phyloP scores from a whole-genome alignment of 2,329 filamentous ascomycete species.

The Trichoderma koningii region DNA sequence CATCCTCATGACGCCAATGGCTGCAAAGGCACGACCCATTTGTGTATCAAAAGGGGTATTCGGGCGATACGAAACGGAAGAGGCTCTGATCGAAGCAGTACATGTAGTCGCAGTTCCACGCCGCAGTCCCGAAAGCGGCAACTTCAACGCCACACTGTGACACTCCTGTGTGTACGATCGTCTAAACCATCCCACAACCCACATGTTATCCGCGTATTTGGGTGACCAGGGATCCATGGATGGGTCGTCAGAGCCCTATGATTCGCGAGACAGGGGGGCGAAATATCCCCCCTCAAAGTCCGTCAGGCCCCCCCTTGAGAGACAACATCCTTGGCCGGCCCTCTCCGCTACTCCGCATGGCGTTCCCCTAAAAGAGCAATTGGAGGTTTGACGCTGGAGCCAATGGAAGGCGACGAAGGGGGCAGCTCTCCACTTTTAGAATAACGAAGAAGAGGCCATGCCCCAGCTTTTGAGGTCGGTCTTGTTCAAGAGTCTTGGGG shows the following conservation, averaged over 20 bases:
- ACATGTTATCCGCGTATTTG: conserved; percentile 10
- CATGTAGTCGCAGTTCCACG: neutral
- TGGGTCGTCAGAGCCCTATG: neutral
- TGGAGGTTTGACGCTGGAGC: neutral
- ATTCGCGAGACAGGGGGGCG: conserved; percentile 3
- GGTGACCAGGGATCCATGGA: neutral
- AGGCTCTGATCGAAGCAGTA: too few species aligned
- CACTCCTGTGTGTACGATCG: neutral
- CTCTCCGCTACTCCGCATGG: conserved; percentile 20
- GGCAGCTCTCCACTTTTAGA: conserved; percentile 6
- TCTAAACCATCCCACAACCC: conserved; percentile 3
- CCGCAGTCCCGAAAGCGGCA: neutral
- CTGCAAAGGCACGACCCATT: too few species aligned
- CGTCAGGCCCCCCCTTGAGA: neutral
- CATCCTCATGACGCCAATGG: neutral
- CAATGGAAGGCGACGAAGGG: neutral
- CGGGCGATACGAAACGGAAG: neutral
- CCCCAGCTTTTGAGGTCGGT: conserved; percentile 15
- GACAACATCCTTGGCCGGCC: neutral
- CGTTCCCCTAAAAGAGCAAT: conserved; percentile 7
- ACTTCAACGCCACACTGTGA: neutral
- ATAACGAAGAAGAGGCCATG: conserved; percentile 22
- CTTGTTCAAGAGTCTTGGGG: neutral
- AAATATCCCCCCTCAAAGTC: neutral
- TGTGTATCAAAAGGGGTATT: neutral